Conservation (phyloP, 805 yeast genomes). For the Saccharomycodes ludwigii region DNA sequence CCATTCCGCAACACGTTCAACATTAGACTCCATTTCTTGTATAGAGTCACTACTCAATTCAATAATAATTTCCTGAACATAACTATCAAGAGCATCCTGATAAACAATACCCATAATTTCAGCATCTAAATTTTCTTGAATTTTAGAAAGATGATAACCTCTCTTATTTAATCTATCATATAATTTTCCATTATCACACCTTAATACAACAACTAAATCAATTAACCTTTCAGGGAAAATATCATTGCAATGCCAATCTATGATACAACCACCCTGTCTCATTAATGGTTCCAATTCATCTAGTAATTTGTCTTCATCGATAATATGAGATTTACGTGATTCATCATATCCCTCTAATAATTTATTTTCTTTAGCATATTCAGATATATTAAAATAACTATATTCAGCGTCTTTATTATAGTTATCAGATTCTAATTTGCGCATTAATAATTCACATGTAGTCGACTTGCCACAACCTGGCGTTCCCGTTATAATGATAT, state of each 20-base stretch:
- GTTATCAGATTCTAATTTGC: constrained; percentile 7
- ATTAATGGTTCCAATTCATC: constrained; percentile 72
- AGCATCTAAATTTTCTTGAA: constrained; percentile 86
- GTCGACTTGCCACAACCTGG: constrained; percentile 45
- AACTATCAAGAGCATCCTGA: constrained; percentile 78
- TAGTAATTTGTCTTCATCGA: constrained; percentile 80
- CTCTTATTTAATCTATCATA: constrained; percentile 68
- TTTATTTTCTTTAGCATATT: constrained; percentile 64
- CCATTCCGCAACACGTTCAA: constrained; percentile 68
- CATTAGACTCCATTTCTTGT: constrained; percentile 74
- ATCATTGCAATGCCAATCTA: constrained; percentile 98
- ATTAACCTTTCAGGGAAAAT: constrained; percentile 86
- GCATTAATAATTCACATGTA: constrained; percentile 19
- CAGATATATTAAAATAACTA: constrained; percentile 54
- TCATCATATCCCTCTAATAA: constrained; percentile 81
- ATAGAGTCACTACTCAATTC: constrained; percentile 61
- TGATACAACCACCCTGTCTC: constrained; percentile 73
- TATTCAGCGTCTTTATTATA: constrained; percentile 39
- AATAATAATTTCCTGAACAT: constrained; percentile 69
- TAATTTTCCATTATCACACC: constrained; percentile 60
- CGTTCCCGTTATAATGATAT: constrained; percentile 87
- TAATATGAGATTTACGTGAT: constrained; percentile 72
- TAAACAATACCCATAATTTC: constrained; percentile 91
- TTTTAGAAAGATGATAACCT: constrained; percentile 68
- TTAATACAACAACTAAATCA: constrained; percentile 81